Evolutionary conservation across 2,329 filamentous ascomycete genomes (phyloP).

Genomic region (Penicillium sp.): DNA sequence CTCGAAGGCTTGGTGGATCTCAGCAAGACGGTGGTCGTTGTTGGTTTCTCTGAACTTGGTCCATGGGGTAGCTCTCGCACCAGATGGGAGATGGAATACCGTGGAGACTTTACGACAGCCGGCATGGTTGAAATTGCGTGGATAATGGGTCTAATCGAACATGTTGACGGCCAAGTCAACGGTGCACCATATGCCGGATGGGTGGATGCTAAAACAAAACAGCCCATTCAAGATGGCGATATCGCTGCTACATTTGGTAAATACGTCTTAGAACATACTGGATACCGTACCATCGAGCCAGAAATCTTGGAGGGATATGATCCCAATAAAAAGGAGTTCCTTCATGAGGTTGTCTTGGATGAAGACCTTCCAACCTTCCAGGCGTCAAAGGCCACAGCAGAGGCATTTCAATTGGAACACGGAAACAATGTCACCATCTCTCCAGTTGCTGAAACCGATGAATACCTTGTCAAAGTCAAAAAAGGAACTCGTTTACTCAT

Average conservation of each 20-base stretch:
- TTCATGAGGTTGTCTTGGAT: conserved; percentile 95
- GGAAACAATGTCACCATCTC: conserved; percentile 67
- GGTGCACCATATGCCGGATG: conserved; percentile 91
- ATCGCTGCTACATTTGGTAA: conserved; percentile 58
- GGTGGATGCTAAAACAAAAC: conserved; percentile 91
- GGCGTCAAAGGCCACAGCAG: conserved; percentile 93
- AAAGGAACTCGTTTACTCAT: conserved; percentile 94
- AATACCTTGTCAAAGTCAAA: conserved; percentile 90
- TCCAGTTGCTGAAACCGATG: conserved; percentile 56
- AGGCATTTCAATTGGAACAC: conserved; percentile 95
- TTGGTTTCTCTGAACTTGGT: conserved; percentile 83
- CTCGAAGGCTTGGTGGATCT: conserved; percentile 98
- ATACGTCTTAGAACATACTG: conserved; percentile 89
- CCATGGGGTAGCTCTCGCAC: conserved; percentile 98
- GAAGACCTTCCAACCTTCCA: conserved; percentile 97
- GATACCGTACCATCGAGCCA: conserved; percentile 49
- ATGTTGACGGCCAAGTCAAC: conserved; percentile 93
- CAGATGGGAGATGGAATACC: conserved; percentile 98
- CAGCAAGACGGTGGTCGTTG: conserved; percentile 95
- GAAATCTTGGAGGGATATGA: conserved; percentile 96
- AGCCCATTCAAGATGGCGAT: conserved; percentile 71
- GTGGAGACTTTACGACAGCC: conserved; percentile 93
- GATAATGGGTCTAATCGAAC: conserved; percentile 99
- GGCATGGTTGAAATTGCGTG: conserved; percentile 99
- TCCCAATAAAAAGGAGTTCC: conserved; percentile 95